These are phyloP conservation scores for Aspergillus jensenii DNA, from an alignment of 2,329 filamentous ascomycete genomes.

Conservation along the genomic window DNA sequence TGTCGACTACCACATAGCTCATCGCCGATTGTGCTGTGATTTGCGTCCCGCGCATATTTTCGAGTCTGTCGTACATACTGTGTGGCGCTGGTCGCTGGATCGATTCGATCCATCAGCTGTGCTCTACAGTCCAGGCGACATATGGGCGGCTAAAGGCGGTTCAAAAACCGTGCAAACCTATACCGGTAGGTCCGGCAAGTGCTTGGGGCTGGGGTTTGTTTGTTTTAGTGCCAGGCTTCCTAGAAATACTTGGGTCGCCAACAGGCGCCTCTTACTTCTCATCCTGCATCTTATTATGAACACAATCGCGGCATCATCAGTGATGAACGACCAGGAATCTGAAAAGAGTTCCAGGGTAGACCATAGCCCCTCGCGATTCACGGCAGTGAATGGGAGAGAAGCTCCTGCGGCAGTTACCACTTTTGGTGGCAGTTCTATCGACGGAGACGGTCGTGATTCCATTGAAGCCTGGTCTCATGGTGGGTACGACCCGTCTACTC, in stretches of 20 bases:
- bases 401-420: slow-evolving; percentile 14
- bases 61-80: neutral
- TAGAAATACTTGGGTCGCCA: neutral
- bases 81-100: neutral
- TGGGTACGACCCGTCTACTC: slow-evolving; percentile 24
- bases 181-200: neutral
- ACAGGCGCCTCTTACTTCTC: neutral
- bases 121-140: neutral
- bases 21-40: neutral
- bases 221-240: neutral
- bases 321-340: slow-evolving; percentile 34
- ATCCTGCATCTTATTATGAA: slow-evolving; percentile 28
- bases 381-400: slow-evolving; percentile 47
- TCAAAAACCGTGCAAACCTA: neutral
- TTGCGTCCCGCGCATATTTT: neutral
- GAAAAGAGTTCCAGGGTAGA: slow-evolving; percentile 38
- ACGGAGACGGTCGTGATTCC: slow-evolving; percentile 21
- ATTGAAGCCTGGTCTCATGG: slow-evolving; percentile 19
- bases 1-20: neutral
- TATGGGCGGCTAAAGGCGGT: neutral
- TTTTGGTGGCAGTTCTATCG: slow-evolving; percentile 17
- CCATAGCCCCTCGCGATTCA: slow-evolving; percentile 46
- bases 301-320: slow-evolving; percentile 34
- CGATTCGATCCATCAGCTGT: neutral
- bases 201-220: neutral